Percentiles rank a stretch among this genome's conserved stretches.
Evolutionary conservation across 768 basidiomycete genomes (phyloP).

Genomic region (Brasilioporus rufonigricans): DNA sequence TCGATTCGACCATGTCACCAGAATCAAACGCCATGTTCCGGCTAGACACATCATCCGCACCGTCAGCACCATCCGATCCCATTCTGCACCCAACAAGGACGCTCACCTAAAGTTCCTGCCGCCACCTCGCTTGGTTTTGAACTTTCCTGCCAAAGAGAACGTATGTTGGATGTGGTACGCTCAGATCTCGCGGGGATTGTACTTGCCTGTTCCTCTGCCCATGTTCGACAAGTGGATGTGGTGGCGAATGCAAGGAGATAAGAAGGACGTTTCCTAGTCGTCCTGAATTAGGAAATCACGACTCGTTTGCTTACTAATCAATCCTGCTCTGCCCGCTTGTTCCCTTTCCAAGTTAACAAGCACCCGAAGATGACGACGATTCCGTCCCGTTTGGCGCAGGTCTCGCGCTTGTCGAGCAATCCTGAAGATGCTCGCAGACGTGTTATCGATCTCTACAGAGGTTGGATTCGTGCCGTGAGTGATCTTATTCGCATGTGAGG

Average conservation of each 20-base stretch:
- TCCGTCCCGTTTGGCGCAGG: constrained; percentile 80
- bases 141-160: constrained; percentile 53
- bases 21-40: constrained; percentile 59
- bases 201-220: constrained; percentile 33
- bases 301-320: constrained; percentile 18
- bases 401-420: constrained; percentile 56
- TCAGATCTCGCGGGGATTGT: neutral
- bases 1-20: constrained; percentile 52
- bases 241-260: neutral
- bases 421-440: constrained; percentile 63
- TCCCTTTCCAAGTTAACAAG: neutral
- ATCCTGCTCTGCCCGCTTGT: neutral
- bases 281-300: constrained; percentile 9
- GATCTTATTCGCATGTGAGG: constrained; percentile 14
- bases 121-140: constrained; percentile 84
- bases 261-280: neutral
- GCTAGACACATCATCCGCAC: constrained; percentile 32
- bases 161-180: neutral
- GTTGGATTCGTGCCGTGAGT: constrained; percentile 92
- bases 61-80: constrained; percentile 9
- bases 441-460: constrained; percentile 78
- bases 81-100: no score
- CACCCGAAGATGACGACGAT: constrained; percentile 67
- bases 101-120: constrained; percentile 78
- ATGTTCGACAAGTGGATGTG: constrained; percentile 14